Conservation (phyloP, 2,329 filamentous ascomycete genomes). For the Arthroderma sp. region DNA sequence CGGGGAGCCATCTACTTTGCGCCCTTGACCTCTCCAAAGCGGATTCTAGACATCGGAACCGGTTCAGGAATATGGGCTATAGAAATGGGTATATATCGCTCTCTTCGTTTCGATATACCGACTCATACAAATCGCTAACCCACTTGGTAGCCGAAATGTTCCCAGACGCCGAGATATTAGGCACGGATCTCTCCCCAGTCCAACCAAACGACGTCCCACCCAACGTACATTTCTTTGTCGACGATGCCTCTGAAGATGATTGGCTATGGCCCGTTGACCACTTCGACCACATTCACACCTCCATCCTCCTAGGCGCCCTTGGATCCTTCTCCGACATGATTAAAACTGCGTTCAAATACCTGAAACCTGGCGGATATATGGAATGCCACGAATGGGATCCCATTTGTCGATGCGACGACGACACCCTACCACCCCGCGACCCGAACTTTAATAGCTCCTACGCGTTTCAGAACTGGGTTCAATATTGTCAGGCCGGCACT, state of each 20-base stretch:
- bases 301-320: conserved; percentile 46
- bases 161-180: conserved; percentile 6
- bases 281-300: conserved; percentile 49
- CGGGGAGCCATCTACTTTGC: conserved; percentile 34
- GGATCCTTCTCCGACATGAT: conserved; percentile 45
- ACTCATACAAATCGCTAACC: not conserved
- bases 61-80: conserved; percentile 37
- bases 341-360: conserved; percentile 36
- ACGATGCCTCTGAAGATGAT: conserved; percentile 51
- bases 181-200: conserved; percentile 47
- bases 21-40: conserved; percentile 30
- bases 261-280: conserved; percentile 41
- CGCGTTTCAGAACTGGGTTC: conserved; percentile 37
- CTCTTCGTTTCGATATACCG: not conserved
- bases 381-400: conserved; percentile 34
- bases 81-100: conserved; percentile 7
- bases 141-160: conserved; percentile 1
- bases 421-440: conserved; percentile 37
- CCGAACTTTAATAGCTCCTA: conserved; percentile 22
- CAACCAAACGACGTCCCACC: conserved; percentile 53
- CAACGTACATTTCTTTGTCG: conserved; percentile 62
- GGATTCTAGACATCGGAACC: conserved; percentile 46
- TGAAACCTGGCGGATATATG: conserved; percentile 43
- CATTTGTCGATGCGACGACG: conserved; percentile 40
- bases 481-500: conserved; percentile 31